Percentiles rank a stretch among this genome's conserved stretches.
phyloP scores from a whole-genome alignment of 2,329 filamentous ascomycete species.

The Alternaria sp. region DNA sequence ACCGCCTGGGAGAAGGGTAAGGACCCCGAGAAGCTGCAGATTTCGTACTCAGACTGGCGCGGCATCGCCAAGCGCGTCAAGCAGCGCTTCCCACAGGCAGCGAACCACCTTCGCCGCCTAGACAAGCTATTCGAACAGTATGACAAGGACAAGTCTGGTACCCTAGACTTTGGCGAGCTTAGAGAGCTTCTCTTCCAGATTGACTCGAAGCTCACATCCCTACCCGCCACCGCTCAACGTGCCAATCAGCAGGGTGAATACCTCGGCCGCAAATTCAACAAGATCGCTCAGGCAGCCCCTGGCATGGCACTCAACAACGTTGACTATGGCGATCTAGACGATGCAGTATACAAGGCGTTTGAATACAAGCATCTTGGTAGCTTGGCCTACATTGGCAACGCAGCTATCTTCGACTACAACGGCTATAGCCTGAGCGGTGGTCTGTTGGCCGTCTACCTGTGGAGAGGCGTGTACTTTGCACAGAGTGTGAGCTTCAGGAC shows the following conservation, averaged over 20 bases:
- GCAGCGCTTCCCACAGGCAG: conserved; percentile 89
- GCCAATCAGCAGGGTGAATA: conserved; percentile 97
- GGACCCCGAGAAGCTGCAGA: conserved; percentile 85
- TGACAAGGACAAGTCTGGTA: conserved; percentile 91
- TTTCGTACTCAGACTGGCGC: conserved; percentile 90
- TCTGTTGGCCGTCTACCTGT: conserved; percentile 91
- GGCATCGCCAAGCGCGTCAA: conserved; percentile 83
- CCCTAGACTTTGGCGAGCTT: conserved; percentile 92
- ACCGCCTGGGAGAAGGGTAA: conserved; percentile 92
- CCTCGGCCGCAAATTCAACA: conserved; percentile 92
- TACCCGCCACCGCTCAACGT: conserved; percentile 94
- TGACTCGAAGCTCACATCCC: conserved; percentile 90
- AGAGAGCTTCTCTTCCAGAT: conserved; percentile 89
- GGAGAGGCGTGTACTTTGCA: conserved; percentile 96
- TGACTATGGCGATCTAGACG: conserved; percentile 87
- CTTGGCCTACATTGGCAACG: conserved; percentile 95
- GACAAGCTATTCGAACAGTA: conserved; percentile 92
- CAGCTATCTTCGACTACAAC: conserved; percentile 90
- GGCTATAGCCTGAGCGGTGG: conserved; percentile 84
- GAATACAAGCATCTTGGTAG: conserved; percentile 92
- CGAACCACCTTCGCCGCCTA: conserved; percentile 84
- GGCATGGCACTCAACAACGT: conserved; percentile 83
- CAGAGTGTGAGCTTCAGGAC: conserved; percentile 96
- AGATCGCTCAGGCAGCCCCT: conserved; percentile 79
- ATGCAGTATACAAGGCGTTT: conserved; percentile 92